Base-by-base conservation (phyloP, 148 eudicot genomes). In the Gaultheria prostrata region DNA sequence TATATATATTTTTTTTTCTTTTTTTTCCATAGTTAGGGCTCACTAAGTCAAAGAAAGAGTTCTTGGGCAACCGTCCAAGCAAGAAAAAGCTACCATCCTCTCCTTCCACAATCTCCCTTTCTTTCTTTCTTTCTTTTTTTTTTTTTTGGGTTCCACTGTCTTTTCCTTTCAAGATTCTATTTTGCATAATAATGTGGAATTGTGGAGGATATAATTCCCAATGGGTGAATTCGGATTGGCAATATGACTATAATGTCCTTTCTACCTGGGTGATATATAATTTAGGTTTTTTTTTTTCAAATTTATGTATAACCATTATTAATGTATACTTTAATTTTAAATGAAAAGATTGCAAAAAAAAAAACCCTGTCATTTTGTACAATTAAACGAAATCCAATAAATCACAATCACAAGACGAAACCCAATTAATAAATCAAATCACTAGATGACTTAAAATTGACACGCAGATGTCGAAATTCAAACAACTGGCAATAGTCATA, bases 51-150 rank as follows among this genome's bases (percentile, higher is more conserved):
- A 85, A 69, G 70, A 82, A 85, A 77, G 50, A 43, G 78, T 78
- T 82, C 82, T 82, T 54, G 85, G 46, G 73, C 74, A 51, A 82
- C 78, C 80, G 76, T 72, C 87, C 87, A 86, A 81, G 80, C 35
- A 85, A 85, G 70, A 51, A 61, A 59, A 80, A 48, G 21, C 0
- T 18, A 18, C 83, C 75, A 59, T 17, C 65, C 63, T 30, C 49
- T n/a, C 83, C 65, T 53, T 65, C 81, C 81, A 35, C 75, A 71
- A 20, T 48, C 33, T 8, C 75, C 76, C 21, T 18, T 12, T 69
- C 33, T 65, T 26, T 26, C 26, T 59, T n/a, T 59, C 26, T 59
- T n/a, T 39, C 51, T 61, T 9, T 6, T 6, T 67, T 63, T 76
- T n/a, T 51, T 65, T 15, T 74, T 26, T 26, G 13, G 32, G 21